Evolutionary conservation across 371 early-diverging fungal species (phyloP).

Genomic region (Zychaea mexicana): DNA sequence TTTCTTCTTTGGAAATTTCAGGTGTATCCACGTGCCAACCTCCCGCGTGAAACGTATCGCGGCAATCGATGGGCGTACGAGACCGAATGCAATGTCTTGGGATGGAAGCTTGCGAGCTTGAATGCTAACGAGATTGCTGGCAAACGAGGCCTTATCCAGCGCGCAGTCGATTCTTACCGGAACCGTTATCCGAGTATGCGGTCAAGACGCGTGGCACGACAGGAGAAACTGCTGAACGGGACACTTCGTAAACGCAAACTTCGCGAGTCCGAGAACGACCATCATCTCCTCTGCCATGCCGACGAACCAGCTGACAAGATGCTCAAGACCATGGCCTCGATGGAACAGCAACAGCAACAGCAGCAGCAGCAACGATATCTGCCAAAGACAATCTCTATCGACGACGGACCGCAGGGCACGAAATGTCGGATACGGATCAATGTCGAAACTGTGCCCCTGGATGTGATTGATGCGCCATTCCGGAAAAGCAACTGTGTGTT

Average conservation of each 20-base stretch:
- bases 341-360: slow-evolving; percentile 1
- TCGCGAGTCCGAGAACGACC: slow-evolving; percentile 18
- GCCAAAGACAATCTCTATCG: slow-evolving; percentile 27
- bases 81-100: slow-evolving; percentile 82
- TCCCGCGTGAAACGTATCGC: slow-evolving; percentile 59
- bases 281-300: background rate
- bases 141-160: slow-evolving; percentile 91
- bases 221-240: slow-evolving; percentile 72
- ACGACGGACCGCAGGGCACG: slow-evolving; percentile 19
- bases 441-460: slow-evolving; percentile 45
- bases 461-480: slow-evolving; percentile 38
- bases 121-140: slow-evolving; percentile 84
- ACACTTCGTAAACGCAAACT: slow-evolving; percentile 52
- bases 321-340: background rate
- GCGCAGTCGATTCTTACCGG: slow-evolving; percentile 94
- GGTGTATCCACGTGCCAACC: slow-evolving; percentile 47
- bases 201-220: slow-evolving; percentile 79
- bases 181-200: slow-evolving; percentile 84
- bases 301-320: background rate
- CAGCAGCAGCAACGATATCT: background rate
- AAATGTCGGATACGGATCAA: slow-evolving; percentile 47
- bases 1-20: slow-evolving; percentile 14
- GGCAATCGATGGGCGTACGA: slow-evolving; percentile 93
- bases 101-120: slow-evolving; percentile 86
- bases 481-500: slow-evolving; percentile 48